Evolutionary conservation across 2,329 filamentous ascomycete genomes (phyloP).

Genomic region (Neurospora sp.): DNA sequence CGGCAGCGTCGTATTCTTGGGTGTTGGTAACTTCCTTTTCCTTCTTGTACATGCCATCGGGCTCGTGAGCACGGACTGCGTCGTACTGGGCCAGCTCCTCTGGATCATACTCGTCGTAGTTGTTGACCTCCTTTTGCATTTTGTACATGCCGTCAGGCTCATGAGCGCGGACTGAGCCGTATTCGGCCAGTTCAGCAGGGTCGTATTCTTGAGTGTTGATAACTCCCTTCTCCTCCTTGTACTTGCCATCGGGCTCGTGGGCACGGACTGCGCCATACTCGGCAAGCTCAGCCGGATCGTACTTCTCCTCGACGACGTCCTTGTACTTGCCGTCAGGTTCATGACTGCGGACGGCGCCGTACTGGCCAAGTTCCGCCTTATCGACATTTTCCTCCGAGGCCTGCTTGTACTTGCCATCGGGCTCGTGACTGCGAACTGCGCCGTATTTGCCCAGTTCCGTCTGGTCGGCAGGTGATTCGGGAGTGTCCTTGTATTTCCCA

Average conservation of each 20-base stretch:
- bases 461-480: background rate
- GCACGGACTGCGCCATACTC: slow-evolving; percentile 9
- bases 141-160: slow-evolving; percentile 15
- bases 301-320: slow-evolving; percentile 4
- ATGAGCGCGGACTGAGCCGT: slow-evolving; percentile 7
- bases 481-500: slow-evolving; percentile 5
- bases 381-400: background rate
- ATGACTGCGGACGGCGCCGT: slow-evolving; percentile 7
- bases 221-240: slow-evolving; percentile 1
- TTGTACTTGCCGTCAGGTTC: slow-evolving; percentile 15
- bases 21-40: background rate
- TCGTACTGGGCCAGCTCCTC: slow-evolving; percentile 14
- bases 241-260: slow-evolving; percentile 14
- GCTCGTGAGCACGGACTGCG: slow-evolving; percentile 8
- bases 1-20: slow-evolving; percentile 5
- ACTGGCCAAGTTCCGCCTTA: slow-evolving; percentile 8
- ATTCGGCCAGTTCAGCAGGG: slow-evolving; percentile 7
- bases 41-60: slow-evolving; percentile 12
- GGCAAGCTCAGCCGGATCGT: slow-evolving; percentile 4
- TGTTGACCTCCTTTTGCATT: background rate
- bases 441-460: slow-evolving; percentile 9
- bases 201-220: slow-evolving; percentile 3
- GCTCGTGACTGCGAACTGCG: slow-evolving; percentile 10
- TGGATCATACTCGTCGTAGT: background rate
- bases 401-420: slow-evolving; percentile 12